Percentiles rank a stretch among this genome's conserved stretches.
Evolutionary conservation across 176 grass and related monocot species (phyloP).

Genomic region (Musa schizocarpa): DNA sequence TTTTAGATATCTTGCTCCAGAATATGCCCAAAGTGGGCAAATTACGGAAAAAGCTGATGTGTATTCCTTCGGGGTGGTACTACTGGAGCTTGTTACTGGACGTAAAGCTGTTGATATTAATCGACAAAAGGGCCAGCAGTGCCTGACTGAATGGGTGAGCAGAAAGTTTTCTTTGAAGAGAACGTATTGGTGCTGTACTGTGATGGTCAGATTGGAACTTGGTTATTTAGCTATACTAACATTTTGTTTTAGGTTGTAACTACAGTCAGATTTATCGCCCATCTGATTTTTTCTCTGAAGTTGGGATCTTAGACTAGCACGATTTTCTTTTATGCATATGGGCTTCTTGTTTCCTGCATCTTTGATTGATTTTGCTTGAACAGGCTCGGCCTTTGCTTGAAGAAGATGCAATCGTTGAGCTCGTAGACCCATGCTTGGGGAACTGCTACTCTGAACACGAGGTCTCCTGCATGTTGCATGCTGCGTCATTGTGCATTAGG

Average conservation of each 20-base stretch:
- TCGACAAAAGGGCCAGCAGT: constrained; percentile 83
- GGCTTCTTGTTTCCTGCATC: not conserved
- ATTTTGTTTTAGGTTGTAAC: not conserved
- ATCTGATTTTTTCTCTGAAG: not conserved
- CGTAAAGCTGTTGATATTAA: constrained; percentile 94
- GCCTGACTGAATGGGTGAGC: constrained; percentile 95
- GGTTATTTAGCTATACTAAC: not conserved
- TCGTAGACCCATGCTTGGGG: constrained; percentile 74
- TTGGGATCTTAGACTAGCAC: not conserved
- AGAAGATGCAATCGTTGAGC: constrained; percentile 38
- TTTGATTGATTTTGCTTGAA: not conserved
- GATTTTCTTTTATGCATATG: not conserved
- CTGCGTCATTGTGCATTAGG: constrained; percentile 76
- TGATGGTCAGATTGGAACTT: not conserved
- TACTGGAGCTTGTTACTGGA: constrained; percentile 89
- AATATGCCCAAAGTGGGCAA: constrained; percentile 94
- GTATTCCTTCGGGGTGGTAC: constrained; percentile 91
- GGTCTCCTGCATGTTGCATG: constrained; percentile 78
- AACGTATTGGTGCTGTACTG: not conserved
- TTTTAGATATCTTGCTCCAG: constrained; percentile 67
- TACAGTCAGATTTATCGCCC: too few relatives aligned
- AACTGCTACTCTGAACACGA: constrained; percentile 56
- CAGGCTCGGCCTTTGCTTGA: constrained; percentile 80
- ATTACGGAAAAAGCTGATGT: constrained; percentile 99
- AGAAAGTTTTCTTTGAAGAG: not conserved